Evolutionary conservation across 129 eudicot genomes (phyloP), one percentile per base, ranked within the genome.

Genomic region (Chrysanthemum lavandulifolium): DNA sequence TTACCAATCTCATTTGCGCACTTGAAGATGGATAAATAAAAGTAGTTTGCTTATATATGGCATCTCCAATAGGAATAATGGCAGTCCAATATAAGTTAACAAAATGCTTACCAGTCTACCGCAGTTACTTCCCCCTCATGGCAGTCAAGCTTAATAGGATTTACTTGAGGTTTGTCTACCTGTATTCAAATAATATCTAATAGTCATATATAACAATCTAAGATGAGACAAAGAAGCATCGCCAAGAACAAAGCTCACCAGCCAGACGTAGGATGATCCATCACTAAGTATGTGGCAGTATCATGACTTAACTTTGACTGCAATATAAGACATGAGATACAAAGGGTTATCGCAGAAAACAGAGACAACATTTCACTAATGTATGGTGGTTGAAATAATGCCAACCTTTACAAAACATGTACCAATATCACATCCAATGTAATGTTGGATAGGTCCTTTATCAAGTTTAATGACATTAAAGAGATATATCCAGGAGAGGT

Each of bases 271-370:
- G 56, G 92, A 93, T 69, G 81, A 86, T 73, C 97, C 96, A 69
- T 93, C 97, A 71, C 96, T 73, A 50, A 90, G 88, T 61, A 93
- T 81, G 82, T 93, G 96, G 67, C 93, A 33, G 92, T 97, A 82
- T 93, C 98, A 72, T 96, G 98, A 63, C 97, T 93, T 58, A 93
- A 78, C 15, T 87, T 76, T 58, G 98, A 77, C 98, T 87, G 94
- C 79, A 84, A 75, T 14, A 15, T 13, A 49, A 55, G 40, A 47
- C 72, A 69, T 76, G 53, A 23, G 82, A 50, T 71, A 33, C 61
- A 49, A 10, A 21, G 10, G 33, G 36, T 76, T 0, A 43, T 33
- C 11, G 47, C 47, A 27, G 23, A 15, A 64, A 29, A 57, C 52
- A 60, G 25, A 6, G 61, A 16, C 10, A 1, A 8, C 36, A 31